These are phyloP conservation scores for Bremia lactucae DNA, from an alignment of 352 stramenopile species.

Conservation along the genomic window DNA sequence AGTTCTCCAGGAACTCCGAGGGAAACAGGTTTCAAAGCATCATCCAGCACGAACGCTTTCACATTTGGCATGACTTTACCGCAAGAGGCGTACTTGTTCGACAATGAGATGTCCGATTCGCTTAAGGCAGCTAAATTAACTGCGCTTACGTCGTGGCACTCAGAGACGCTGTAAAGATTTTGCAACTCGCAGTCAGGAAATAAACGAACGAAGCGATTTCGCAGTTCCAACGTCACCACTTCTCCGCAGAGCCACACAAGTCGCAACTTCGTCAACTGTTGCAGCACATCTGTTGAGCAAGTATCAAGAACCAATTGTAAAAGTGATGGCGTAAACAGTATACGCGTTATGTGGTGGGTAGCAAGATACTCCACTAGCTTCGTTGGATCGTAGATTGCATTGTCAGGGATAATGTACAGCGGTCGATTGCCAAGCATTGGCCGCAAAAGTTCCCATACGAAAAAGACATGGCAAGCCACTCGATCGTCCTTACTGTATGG, in stretches of 20 bases:
- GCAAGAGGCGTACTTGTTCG: constrained; percentile 82
- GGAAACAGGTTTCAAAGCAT: constrained; percentile 47
- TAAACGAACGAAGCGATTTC: constrained; percentile 73
- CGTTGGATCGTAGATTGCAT: constrained; percentile 86
- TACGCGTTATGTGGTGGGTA: constrained; percentile 73
- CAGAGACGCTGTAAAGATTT: constrained; percentile 91
- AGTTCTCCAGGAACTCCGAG: constrained; percentile 67
- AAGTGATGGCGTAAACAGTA: constrained; percentile 90
- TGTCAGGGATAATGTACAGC: constrained; percentile 88
- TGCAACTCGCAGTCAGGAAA: constrained; percentile 80
- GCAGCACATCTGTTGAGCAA: constrained; percentile 38
- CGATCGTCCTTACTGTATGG: constrained; percentile 61
- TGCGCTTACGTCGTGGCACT: constrained; percentile 89
- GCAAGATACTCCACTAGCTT: constrained; percentile 75
- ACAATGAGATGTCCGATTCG: constrained; percentile 57
- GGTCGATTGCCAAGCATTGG: constrained; percentile 83
- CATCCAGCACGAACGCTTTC: constrained; percentile 65
- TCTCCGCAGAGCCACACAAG: constrained; percentile 89
- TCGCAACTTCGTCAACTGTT: constrained; percentile 57
- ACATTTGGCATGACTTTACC: constrained; percentile 82
- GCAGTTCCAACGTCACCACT: constrained; percentile 87
- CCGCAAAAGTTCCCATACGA: constrained; percentile 90
- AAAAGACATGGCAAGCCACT: constrained; percentile 91
- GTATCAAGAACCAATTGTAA: constrained; percentile 83
- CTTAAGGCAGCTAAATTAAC: constrained; percentile 70